phyloP scores from a whole-genome alignment of 768 basidiomycete genomes.

The Suillus lakei region DNA sequence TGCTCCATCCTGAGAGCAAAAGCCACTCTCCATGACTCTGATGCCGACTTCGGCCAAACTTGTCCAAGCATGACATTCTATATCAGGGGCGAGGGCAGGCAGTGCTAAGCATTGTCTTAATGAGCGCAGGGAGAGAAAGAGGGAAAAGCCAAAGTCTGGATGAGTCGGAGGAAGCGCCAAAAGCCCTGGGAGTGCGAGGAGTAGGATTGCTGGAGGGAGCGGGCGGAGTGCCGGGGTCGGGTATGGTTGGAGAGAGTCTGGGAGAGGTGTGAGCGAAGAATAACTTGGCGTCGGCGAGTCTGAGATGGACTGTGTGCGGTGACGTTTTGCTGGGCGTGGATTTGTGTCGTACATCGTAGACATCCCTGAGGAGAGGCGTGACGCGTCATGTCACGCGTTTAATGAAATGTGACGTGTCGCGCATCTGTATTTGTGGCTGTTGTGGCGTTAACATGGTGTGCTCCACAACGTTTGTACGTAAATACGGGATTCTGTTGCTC shows the following conservation, averaged over 20 bases:
- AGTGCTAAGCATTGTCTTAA: slow-evolving; percentile 58
- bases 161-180: slow-evolving; percentile 71
- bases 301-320: slow-evolving; percentile 22
- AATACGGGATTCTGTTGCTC: too few species aligned
- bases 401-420: slow-evolving; percentile 35
- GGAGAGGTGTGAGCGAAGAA: slow-evolving; percentile 3
- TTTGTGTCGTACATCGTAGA: slow-evolving; percentile 30
- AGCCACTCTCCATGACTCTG: slow-evolving; percentile 10
- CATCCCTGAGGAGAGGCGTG: slow-evolving; percentile 9
- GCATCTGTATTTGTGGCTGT: slow-evolving; percentile 5
- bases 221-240: slow-evolving; percentile 26
- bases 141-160: slow-evolving; percentile 53
- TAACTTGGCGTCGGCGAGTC: not conserved
- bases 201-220: slow-evolving; percentile 50
- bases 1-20: not conserved
- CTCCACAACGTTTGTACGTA: too few species aligned
- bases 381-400: slow-evolving; percentile 31
- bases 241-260: not conserved
- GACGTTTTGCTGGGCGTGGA: slow-evolving; percentile 42
- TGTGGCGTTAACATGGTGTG: not conserved
- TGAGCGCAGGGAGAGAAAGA: slow-evolving; percentile 59
- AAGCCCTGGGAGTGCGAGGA: slow-evolving; percentile 64
- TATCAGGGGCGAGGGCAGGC: slow-evolving; percentile 53
- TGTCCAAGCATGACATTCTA: slow-evolving; percentile 76
- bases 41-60: slow-evolving; percentile 73